Evolutionary conservation across 108 stramenopile species (phyloP), one percentile per base, ranked within the genome.

Genomic region (Discostella stelligeroides): DNA sequence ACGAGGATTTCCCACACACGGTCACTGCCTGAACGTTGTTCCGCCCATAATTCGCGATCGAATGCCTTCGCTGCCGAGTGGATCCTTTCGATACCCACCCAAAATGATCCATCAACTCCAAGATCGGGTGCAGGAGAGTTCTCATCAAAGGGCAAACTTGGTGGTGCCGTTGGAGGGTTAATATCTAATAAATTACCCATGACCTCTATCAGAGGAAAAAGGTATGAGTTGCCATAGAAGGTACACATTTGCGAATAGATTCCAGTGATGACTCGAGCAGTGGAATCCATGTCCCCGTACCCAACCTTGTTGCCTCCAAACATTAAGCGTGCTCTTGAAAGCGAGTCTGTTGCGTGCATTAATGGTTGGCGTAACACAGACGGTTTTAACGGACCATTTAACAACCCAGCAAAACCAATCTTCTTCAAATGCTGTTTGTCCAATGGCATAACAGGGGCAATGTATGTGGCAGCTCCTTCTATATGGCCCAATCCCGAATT

Each of bases 1-100:
- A 66, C 58, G 28, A 93, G 75, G 56, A 86, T 84, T 54, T 93
- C 92, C 88, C 88, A 93, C 13, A 93, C 92, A 28, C 92, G 88
- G 28, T 79, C 84, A 60, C 85, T 86, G 1, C 82, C 92, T 41
- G 78, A 66, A n/a, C 88, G 76, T 50, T 79, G 84, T 68, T 93
- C 92, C 10, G 92, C 92, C 89, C 89, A 93, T 51, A 93, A 43
- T 60, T 93, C 92, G 5, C 92, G 75, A 68, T 93, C 92, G 82
- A 90, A 93, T 20, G 89, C 76, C 68, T 93, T 93, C 49, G 88
- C 88, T 28, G 89, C 92, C 23, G 89, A 87, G 73, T 90, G 88
- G 28, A 93, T 81, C 27, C 88, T 86, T 75, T 93, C 92, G 23
- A 93, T 70, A 12, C 72, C 76, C 7, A 90, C 86, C 92, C 92